Evolutionary conservation across 73 alveolate species (phyloP), one percentile per base, ranked within the genome.

Genomic region (Breviolum minutum): DNA sequence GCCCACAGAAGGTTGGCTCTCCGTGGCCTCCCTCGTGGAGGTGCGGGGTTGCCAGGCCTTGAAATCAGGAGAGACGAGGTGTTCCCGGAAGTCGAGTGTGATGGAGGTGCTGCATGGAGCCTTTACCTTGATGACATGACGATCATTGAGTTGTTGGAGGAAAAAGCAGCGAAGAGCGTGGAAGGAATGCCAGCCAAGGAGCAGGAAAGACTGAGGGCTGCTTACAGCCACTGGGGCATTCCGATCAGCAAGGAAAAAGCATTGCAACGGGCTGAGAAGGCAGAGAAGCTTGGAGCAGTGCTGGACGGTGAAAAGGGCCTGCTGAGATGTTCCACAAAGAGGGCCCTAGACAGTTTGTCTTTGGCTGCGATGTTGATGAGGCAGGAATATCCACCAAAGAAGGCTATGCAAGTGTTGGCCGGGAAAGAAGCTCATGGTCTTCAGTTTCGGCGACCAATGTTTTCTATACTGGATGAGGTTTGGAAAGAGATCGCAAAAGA

Each of bases 1-100:
- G 87, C 87, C 63, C 87, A 79, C 29, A 73, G 93, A 5, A 73
- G 93, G 26, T 8, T 84, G 62, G 93, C 93, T 11, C 81, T 71
- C 12, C 81, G 81, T 8, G 0, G 32, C 32, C 27, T 74, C 6
- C 48, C 27, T 7, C 62, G 30, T 12, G 89, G 64, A 6, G 89
- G 89, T 29, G 89, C 24, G 14, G 89, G 70, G 2, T 13, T 80
- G 24, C n/a, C n/a, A 11, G 14, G 27, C 30, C 13, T n/a, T 16
- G 89, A 80, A n/a, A 80, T 80, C 22, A 69, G 89, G 32, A 69
- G 81, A 20, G 81, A 71, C 29, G 19, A 26, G 32, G 29, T 71
- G 32, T 71, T 71, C 81, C 81, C 81, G 0, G 81, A 71, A 9
- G 0, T 71, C 40, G 81, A 71, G 40, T 10, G 19, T 10, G 81